phyloP scores from a whole-genome alignment of 2,329 filamentous ascomycete genomes.

The Emergomyces orientalis region DNA sequence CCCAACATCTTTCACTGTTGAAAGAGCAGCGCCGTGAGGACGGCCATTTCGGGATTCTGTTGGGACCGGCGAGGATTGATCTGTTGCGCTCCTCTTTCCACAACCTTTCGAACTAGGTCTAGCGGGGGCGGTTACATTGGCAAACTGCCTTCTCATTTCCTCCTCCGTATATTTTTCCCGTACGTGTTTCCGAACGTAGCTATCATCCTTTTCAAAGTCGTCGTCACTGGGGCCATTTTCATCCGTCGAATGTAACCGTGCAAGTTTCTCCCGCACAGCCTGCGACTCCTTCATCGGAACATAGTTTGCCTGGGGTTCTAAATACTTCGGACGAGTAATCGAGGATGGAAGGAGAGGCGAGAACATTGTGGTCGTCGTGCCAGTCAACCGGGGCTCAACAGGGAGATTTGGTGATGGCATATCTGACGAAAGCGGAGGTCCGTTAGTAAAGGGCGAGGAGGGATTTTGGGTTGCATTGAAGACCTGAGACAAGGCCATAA shows the following conservation, averaged over 20 bases:
- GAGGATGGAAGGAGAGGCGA: slow-evolving; percentile 30
- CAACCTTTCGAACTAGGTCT: slow-evolving; percentile 15
- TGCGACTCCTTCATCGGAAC: slow-evolving; percentile 41
- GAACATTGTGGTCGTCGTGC: slow-evolving; percentile 24
- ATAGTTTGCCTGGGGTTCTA: slow-evolving; percentile 36
- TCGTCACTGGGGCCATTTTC: slow-evolving; percentile 31
- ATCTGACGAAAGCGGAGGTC: slow-evolving; percentile 32
- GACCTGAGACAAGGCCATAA: slow-evolving; percentile 40
- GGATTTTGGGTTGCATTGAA: slow-evolving; percentile 42
- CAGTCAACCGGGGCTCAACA: slow-evolving; percentile 31
- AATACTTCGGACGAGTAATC: slow-evolving; percentile 28
- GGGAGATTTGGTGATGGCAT: slow-evolving; percentile 43
- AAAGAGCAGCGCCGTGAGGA: neutral
- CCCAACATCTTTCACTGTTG: slow-evolving; percentile 15
- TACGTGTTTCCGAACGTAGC: slow-evolving; percentile 27
- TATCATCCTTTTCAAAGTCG: slow-evolving; percentile 38
- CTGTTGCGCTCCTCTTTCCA: slow-evolving; percentile 7
- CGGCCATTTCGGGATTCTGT: neutral
- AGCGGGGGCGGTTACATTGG: slow-evolving; percentile 27
- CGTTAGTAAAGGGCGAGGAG: slow-evolving; percentile 37
- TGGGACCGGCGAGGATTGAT: neutral
- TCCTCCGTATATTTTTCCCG: slow-evolving; percentile 28
- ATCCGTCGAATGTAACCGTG: slow-evolving; percentile 24
- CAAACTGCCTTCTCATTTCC: slow-evolving; percentile 29
- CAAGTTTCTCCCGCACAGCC: slow-evolving; percentile 29